These are phyloP conservation scores for Leishmania martiniquensis DNA, from an alignment of 208 protist genomes.

Conservation along the genomic window DNA sequence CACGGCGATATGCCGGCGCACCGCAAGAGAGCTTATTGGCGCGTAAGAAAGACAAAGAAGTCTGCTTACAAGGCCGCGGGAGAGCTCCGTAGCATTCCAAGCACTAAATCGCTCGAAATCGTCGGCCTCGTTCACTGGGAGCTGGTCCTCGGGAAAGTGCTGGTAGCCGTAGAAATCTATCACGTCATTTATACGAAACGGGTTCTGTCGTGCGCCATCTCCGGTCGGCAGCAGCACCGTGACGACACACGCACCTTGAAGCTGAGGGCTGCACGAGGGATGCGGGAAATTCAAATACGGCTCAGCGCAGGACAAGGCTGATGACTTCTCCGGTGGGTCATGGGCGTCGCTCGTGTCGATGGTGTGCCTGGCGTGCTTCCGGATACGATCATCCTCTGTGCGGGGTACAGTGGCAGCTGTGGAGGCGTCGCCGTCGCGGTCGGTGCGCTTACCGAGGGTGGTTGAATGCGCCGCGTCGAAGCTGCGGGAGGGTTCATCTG, in stretches of 20 bases:
- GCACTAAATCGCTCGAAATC: slow-evolving; percentile 54
- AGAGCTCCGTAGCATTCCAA: slow-evolving; percentile 61
- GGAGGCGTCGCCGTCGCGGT: slow-evolving; percentile 1
- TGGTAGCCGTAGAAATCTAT: slow-evolving; percentile 81
- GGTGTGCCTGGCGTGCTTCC: neutral
- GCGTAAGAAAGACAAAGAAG: slow-evolving; percentile 44
- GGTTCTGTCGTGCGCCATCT: slow-evolving; percentile 1
- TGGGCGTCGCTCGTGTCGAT: neutral
- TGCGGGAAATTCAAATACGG: slow-evolving; percentile 38
- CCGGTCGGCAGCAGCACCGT: slow-evolving; percentile 26
- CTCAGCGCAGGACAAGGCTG: neutral
- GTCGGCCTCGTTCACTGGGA: slow-evolving; percentile 26
- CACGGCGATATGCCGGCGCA: slow-evolving; percentile 1
- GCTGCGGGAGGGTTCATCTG: slow-evolving; percentile 1
- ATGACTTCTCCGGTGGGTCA: neutral
- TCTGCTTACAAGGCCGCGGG: slow-evolving; percentile 42
- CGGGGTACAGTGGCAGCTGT: neutral
- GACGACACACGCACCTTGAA: slow-evolving; percentile 35
- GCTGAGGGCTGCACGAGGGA: slow-evolving; percentile 10
- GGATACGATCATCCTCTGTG: slow-evolving; percentile 1
- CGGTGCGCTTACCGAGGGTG: slow-evolving; percentile 18
- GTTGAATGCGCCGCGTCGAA: slow-evolving; percentile 8
- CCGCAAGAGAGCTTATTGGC: slow-evolving; percentile 13
- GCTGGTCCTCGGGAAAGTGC: slow-evolving; percentile 39
- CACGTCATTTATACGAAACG: slow-evolving; percentile 65